Evolutionary conservation across 176 grass and related monocot genomes (phyloP).

Genomic region (Thinopyrum elongatum): DNA sequence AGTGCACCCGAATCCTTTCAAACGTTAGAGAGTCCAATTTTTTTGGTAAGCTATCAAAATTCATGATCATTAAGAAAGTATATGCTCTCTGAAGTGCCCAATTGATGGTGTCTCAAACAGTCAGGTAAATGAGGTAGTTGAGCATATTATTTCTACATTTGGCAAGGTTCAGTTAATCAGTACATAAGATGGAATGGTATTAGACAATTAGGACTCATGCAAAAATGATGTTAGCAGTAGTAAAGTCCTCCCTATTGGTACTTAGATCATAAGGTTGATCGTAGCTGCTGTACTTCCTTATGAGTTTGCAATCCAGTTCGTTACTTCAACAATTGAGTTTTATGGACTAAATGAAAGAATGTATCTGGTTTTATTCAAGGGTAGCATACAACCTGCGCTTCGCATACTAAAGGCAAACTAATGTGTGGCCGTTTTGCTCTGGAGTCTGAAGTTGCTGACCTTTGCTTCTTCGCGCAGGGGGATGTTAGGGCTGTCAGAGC

Average conservation of each 20-base stretch:
- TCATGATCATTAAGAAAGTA: neutral
- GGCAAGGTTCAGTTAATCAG: constrained; percentile 35
- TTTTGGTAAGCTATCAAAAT: neutral
- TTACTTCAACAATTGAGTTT: neutral
- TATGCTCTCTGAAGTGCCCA: neutral
- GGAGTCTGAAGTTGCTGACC: no score
- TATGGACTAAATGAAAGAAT: constrained; percentile 14
- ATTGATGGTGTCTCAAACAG: constrained; percentile 29
- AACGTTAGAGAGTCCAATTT: neutral
- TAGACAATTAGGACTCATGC: constrained; percentile 50
- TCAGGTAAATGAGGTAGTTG: constrained; percentile 76
- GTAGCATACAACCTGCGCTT: constrained; percentile 34
- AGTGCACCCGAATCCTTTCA: neutral
- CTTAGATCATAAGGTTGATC: neutral
- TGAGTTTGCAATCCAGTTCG: constrained; percentile 6
- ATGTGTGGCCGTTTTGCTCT: no score
- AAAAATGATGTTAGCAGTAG: constrained; percentile 67
- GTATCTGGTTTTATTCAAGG: constrained; percentile 47
- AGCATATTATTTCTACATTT: constrained; percentile 76
- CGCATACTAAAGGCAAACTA: no score
- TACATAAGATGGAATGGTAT: constrained; percentile 68
- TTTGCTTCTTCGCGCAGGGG: no score
- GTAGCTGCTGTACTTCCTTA: neutral
- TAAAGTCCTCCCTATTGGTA: constrained; percentile 31
- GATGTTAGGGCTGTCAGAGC: no score